Conservation (phyloP, 345 rosid genomes). For the Salix viminalis region DNA sequence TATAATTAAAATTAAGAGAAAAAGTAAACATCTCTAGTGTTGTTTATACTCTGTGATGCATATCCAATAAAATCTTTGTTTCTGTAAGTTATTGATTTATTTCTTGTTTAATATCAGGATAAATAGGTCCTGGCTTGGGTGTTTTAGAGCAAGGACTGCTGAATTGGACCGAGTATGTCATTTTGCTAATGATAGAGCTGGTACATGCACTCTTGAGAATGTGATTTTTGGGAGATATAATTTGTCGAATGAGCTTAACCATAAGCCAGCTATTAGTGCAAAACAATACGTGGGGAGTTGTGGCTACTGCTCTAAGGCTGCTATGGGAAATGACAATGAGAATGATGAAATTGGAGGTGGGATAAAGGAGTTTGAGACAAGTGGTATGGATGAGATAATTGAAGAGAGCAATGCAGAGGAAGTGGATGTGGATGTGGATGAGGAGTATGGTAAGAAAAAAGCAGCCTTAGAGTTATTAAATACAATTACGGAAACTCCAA, state of each 20-base stretch:
- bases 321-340: not conserved
- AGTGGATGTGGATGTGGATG: not conserved
- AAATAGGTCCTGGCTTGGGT: slow-evolving; percentile 1
- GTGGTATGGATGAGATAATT: not conserved
- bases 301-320: slow-evolving; percentile 11
- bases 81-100: not conserved
- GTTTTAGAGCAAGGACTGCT: not conserved
- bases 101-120: not conserved
- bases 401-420: not conserved
- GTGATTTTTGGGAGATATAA: not conserved
- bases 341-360: not conserved
- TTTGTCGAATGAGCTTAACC: not conserved
- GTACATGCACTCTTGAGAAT: not conserved
- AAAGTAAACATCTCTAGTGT: too few species aligned
- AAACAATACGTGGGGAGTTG: not conserved
- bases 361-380: not conserved
- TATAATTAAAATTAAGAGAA: too few species aligned
- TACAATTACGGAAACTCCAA: not conserved
- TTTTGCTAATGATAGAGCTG: not conserved
- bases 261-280: not conserved
- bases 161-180: not conserved
- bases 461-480: not conserved
- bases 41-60: too few species aligned
- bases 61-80: too few species aligned
- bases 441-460: not conserved